phyloP scores from a whole-genome alignment of 2,329 filamentous ascomycete species.

The Fusarium chlamydosporum region DNA sequence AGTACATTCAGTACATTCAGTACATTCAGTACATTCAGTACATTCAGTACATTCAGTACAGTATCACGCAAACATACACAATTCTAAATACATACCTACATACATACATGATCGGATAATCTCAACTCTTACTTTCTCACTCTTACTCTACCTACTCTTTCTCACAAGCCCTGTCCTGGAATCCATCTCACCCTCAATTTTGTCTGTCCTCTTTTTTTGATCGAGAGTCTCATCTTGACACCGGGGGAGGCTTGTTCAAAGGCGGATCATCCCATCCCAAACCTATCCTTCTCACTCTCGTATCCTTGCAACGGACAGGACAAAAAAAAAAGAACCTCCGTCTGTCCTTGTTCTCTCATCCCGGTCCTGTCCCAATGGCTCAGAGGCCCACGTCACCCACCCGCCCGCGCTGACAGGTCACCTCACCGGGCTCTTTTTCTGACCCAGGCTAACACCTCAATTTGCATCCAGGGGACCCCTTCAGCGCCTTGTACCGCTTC shows the following conservation, averaged over 20 bases:
- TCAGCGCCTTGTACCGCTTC: constrained; percentile 23
- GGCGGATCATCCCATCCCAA: constrained; percentile 34
- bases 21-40: too few species aligned
- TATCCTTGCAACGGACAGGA: constrained; percentile 24
- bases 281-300: constrained; percentile 19
- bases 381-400: constrained; percentile 51
- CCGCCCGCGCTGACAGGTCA: constrained; percentile 47
- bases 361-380: constrained; percentile 37
- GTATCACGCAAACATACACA: neutral
- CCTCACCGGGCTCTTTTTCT: neutral
- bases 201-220: constrained; percentile 33
- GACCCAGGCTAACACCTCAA: constrained; percentile 40
- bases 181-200: constrained; percentile 29
- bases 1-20: too few species aligned
- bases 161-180: constrained; percentile 24
- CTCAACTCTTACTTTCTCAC: neutral
- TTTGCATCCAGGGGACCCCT: constrained; percentile 37
- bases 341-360: neutral
- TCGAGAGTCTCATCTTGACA: constrained; percentile 40
- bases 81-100: neutral
- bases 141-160: neutral
- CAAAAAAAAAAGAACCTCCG: neutral
- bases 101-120: neutral
- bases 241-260: constrained; percentile 37
- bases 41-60: too few species aligned